Percentiles rank a stretch among this genome's conserved stretches.
These are phyloP conservation scores for Houttuynia cordata DNA, from an alignment of 164 flowering plant genomes.

Conservation along the genomic window DNA sequence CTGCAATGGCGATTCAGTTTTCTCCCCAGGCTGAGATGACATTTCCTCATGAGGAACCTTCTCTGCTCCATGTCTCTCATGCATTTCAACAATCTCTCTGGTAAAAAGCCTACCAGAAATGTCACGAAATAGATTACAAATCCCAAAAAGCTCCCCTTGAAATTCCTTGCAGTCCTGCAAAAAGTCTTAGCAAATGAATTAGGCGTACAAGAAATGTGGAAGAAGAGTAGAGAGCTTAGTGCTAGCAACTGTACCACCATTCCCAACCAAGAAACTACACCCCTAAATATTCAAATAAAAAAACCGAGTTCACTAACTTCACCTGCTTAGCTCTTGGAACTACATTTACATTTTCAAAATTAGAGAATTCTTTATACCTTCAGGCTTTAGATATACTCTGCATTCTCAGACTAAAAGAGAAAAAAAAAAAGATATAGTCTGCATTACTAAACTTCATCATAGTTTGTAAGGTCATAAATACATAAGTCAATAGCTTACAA, in stretches of 20 bases:
- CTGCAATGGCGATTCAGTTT: neutral
- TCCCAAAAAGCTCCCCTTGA: constrained; percentile 92
- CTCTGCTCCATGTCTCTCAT: constrained; percentile 33
- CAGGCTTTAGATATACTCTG: too few relatives aligned
- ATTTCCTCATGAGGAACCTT: constrained; percentile 3
- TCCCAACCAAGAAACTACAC: neutral
- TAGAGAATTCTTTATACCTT: too few relatives aligned
- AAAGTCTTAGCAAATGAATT: neutral
- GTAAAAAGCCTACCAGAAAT: constrained; percentile 85
- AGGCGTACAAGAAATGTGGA: neutral
- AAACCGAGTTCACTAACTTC: neutral
- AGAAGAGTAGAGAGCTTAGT: neutral
- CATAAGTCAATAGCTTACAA: too few relatives aligned
- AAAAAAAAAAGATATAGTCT: too few relatives aligned
- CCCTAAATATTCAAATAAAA: neutral
- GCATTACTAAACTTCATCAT: too few relatives aligned
- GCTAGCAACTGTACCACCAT: neutral
- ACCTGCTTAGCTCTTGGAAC: too few relatives aligned
- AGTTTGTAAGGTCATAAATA: too few relatives aligned
- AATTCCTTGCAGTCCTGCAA: constrained; percentile 79
- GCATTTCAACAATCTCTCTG: constrained; percentile 68
- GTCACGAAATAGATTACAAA: constrained; percentile 80
- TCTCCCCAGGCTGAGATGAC: neutral
- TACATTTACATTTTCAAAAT: too few relatives aligned
- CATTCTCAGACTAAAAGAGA: too few relatives aligned